phyloP scores from a whole-genome alignment of 768 basidiomycete species.

The Panaeolus cyanescens region DNA sequence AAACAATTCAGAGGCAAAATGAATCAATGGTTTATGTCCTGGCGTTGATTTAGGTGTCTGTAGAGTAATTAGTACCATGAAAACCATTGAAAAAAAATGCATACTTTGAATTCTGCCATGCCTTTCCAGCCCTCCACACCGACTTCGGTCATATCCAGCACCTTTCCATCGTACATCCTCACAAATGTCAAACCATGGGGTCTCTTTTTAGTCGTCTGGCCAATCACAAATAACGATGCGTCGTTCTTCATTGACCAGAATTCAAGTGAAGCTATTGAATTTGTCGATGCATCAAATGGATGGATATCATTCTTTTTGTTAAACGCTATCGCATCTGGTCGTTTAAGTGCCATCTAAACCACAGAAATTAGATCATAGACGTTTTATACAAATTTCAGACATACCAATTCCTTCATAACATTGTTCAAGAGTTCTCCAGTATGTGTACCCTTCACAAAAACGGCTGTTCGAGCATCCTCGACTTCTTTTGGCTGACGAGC shows the following conservation, averaged over 20 bases:
- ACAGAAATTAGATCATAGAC: neutral
- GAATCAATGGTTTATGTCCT: constrained; percentile 90
- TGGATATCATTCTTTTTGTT: constrained; percentile 90
- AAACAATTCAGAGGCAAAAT: constrained; percentile 95
- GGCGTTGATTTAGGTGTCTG: constrained; percentile 88
- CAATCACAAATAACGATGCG: constrained; percentile 86
- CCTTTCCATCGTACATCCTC: constrained; percentile 80
- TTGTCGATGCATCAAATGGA: constrained; percentile 76
- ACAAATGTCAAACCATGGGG: constrained; percentile 86
- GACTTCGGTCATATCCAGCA: constrained; percentile 95
- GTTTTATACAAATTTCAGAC: constrained; percentile 23
- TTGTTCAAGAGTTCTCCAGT: constrained; percentile 77
- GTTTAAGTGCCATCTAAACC: constrained; percentile 89
- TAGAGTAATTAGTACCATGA: neutral
- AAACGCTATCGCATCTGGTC: constrained; percentile 88
- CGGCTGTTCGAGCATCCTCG: constrained; percentile 82
- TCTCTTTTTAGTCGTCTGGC: constrained; percentile 92
- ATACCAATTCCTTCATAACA: constrained; percentile 88
- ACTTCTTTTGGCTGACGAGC: constrained; percentile 88
- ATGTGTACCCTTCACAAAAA: constrained; percentile 90
- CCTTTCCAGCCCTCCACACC: constrained; percentile 81
- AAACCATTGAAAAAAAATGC: constrained; percentile 19
- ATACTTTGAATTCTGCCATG: constrained; percentile 85
- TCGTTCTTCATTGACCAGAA: constrained; percentile 97
- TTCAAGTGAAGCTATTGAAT: constrained; percentile 60